Percentiles rank a stretch among this genome's conserved stretches.
Conservation (phyloP, 2,329 filamentous ascomycete genomes). For the Colletotrichum higginsianum region DNA sequence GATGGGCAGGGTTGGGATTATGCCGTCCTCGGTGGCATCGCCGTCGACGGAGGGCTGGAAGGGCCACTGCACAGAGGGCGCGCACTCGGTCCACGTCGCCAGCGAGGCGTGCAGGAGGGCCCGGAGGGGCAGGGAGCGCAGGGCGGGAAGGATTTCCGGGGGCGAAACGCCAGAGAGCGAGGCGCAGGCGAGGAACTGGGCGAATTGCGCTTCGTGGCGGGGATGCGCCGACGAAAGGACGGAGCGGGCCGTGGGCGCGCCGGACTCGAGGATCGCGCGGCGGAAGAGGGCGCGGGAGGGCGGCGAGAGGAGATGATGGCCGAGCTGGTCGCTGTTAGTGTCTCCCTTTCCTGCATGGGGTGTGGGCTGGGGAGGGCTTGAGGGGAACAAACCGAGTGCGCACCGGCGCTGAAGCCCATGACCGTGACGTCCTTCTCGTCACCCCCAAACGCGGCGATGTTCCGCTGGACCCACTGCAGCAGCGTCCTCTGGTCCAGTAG, state of each 20-base stretch:
- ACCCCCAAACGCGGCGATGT: slow-evolving; percentile 73
- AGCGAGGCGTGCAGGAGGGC: slow-evolving; percentile 59
- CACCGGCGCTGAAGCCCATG: slow-evolving; percentile 74
- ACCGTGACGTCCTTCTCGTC: slow-evolving; percentile 71
- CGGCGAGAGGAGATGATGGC: slow-evolving; percentile 74
- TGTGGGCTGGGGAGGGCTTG: slow-evolving; percentile 39
- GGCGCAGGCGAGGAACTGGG: slow-evolving; percentile 67
- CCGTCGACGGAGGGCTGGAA: slow-evolving; percentile 80
- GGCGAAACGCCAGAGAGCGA: slow-evolving; percentile 65
- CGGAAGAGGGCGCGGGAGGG: slow-evolving; percentile 62
- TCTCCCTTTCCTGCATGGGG: background rate
- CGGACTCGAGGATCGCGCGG: slow-evolving; percentile 71
- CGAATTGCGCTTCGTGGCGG: slow-evolving; percentile 69
- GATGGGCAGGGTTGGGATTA: slow-evolving; percentile 72
- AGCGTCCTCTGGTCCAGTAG: slow-evolving; percentile 73
- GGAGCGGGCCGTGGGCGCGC: slow-evolving; percentile 68
- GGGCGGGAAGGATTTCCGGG: slow-evolving; percentile 63
- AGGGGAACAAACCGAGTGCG: slow-evolving; percentile 66
- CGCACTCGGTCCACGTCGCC: slow-evolving; percentile 60
- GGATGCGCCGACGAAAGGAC: slow-evolving; percentile 68
- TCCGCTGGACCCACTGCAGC: slow-evolving; percentile 73
- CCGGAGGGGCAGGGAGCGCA: slow-evolving; percentile 61
- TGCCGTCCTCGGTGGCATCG: slow-evolving; percentile 53
- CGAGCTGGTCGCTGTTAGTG: slow-evolving; percentile 63
- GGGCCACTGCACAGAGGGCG: slow-evolving; percentile 67